Conservation (phyloP, 139 green algal genomes). For the Ostreobium quekettii region DNA sequence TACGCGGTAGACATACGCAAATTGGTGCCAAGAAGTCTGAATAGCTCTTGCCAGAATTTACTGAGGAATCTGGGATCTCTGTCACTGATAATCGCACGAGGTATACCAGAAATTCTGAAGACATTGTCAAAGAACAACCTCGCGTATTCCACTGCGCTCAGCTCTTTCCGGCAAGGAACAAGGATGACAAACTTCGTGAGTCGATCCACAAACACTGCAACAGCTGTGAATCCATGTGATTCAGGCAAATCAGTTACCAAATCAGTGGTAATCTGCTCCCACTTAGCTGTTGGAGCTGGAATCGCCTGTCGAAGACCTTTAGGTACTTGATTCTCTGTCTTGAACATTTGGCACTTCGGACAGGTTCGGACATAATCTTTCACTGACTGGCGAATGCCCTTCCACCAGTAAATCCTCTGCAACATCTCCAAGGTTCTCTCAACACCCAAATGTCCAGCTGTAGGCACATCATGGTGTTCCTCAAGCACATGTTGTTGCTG, state of each 20-base stretch:
- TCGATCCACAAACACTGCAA: slow-evolving; percentile 48
- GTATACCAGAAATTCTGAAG: slow-evolving; percentile 37
- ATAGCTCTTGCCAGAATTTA: slow-evolving; percentile 36
- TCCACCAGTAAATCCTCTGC: neutral
- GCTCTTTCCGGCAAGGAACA: slow-evolving; percentile 21
- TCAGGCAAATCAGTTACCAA: slow-evolving; percentile 46
- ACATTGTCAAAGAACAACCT: slow-evolving; percentile 35
- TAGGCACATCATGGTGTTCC: neutral
- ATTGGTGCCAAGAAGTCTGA: slow-evolving; percentile 28
- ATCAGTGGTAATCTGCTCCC: slow-evolving; percentile 42
- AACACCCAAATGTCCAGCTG: neutral
- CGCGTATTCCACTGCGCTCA: slow-evolving; percentile 20
- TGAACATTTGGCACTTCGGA: slow-evolving; percentile 18
- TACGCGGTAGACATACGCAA: slow-evolving; percentile 41
- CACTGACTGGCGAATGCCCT: neutral
- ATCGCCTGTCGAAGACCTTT: slow-evolving; percentile 35
- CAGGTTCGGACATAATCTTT: neutral
- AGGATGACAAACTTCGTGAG: slow-evolving; percentile 44
- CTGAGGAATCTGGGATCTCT: slow-evolving; percentile 38
- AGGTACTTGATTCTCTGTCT: slow-evolving; percentile 1
- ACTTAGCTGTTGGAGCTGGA: slow-evolving; percentile 27
- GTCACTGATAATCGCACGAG: slow-evolving; percentile 45
- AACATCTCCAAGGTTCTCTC: slow-evolving; percentile 4
- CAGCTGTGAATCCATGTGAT: slow-evolving; percentile 19
- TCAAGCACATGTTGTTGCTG: neutral